phyloP scores from a whole-genome alignment of 768 basidiomycete genomes.

The Mycena amicta region DNA sequence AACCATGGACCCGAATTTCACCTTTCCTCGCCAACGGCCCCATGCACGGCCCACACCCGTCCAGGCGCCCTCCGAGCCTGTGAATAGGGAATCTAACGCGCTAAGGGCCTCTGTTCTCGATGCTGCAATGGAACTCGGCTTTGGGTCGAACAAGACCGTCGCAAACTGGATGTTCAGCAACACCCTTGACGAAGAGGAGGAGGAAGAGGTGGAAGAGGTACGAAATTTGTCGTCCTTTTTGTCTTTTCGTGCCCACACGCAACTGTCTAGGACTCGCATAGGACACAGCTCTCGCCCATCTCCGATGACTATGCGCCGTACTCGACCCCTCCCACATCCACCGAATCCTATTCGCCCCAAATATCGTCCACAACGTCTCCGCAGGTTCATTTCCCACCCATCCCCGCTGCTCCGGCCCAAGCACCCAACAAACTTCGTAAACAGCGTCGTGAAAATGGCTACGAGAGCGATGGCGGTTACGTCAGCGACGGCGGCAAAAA shows the following conservation, averaged over 20 bases:
- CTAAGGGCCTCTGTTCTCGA: conserved; percentile 77
- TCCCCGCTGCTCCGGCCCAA: neutral
- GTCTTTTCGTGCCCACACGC: neutral
- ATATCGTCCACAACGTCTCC: neutral
- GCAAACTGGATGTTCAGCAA: conserved; percentile 77
- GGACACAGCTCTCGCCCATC: conserved; percentile 16
- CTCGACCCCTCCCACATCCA: conserved; percentile 20
- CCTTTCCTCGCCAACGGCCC: conserved; percentile 32
- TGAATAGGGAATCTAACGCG: conserved; percentile 54
- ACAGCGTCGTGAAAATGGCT: conserved; percentile 39
- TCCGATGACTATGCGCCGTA: conserved; percentile 22
- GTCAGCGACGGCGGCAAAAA: conserved; percentile 43
- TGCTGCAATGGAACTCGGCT: conserved; percentile 67
- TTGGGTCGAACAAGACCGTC: conserved; percentile 59
- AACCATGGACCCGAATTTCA: conserved; percentile 36
- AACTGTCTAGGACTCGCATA: conserved; percentile 3
- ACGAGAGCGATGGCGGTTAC: conserved; percentile 58
- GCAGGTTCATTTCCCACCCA: conserved; percentile 12
- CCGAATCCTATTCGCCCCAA: conserved; percentile 11
- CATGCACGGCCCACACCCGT: conserved; percentile 26
- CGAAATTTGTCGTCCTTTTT: too few species aligned
- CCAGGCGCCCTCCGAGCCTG: conserved; percentile 18
- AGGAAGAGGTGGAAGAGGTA: conserved; percentile 37
- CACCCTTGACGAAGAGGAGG: conserved; percentile 57
- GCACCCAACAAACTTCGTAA: conserved; percentile 15